These are phyloP conservation scores for Coemansia javaensis DNA, from an alignment of 192 early-diverging fungal species.

Conservation along the genomic window DNA sequence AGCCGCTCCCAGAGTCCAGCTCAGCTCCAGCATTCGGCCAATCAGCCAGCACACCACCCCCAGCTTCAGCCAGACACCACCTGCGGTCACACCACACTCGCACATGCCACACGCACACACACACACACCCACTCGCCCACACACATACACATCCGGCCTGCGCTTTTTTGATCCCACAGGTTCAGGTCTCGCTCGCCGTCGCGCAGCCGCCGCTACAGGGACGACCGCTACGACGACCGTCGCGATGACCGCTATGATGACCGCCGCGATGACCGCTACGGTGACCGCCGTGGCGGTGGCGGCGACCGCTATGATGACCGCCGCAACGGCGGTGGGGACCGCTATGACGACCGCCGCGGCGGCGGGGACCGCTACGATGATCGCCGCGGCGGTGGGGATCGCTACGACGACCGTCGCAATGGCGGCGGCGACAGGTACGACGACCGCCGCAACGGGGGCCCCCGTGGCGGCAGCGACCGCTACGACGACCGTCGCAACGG, in stretches of 20 bases:
- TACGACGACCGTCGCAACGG: too few relatives aligned
- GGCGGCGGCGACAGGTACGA: too few relatives aligned
- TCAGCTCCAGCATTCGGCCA: too few relatives aligned
- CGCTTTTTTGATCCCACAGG: neutral
- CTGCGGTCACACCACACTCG: neutral
- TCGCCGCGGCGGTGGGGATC: neutral
- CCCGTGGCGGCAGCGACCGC: too few relatives aligned
- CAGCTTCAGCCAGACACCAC: too few relatives aligned
- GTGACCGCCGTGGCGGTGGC: too few relatives aligned
- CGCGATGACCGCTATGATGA: neutral
- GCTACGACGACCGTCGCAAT: constrained; percentile 1
- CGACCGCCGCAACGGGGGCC: too few relatives aligned
- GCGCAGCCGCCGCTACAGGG: constrained; percentile 7
- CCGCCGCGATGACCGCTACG: neutral
- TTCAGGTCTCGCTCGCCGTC: constrained; percentile 21
- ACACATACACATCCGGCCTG: neutral
- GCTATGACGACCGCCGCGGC: neutral
- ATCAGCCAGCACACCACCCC: too few relatives aligned
- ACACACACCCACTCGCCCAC: neutral
- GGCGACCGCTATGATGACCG: too few relatives aligned
- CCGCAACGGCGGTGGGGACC: too few relatives aligned
- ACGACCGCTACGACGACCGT: constrained; percentile 2
- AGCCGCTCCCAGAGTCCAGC: too few relatives aligned
- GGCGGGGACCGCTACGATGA: neutral
- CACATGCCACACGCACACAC: neutral